A percentile compares a stretch with the other conserved stretches of the same genome.
Conservation (phyloP, 1,139 yeast genomes). For the Wickerhamiella infanticola region DNA sequence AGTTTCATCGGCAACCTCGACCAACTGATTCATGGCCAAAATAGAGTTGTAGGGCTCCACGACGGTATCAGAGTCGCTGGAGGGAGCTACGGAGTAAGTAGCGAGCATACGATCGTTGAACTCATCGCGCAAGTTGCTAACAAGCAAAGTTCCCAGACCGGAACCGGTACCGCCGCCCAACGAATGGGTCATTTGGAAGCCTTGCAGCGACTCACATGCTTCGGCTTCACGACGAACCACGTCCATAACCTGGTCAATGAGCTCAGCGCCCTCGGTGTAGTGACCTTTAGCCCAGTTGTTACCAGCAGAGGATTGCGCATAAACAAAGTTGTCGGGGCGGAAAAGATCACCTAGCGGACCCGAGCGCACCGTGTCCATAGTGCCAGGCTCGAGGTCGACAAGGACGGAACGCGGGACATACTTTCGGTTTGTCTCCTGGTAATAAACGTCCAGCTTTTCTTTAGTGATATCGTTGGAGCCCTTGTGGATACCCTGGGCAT, state of each 20-base stretch:
- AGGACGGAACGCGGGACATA: conserved; percentile 89
- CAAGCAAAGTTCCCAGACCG: conserved; percentile 81
- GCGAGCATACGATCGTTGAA: conserved; percentile 95
- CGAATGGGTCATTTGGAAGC: conserved; percentile 87
- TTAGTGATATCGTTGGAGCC: conserved; percentile 29
- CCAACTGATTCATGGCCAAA: conserved; percentile 79
- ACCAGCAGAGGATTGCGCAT: conserved; percentile 86
- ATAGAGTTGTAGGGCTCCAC: conserved; percentile 92
- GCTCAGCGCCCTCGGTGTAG: conserved; percentile 90
- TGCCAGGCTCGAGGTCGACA: conserved; percentile 88
- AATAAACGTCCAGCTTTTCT: conserved; percentile 36
- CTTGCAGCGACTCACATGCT: conserved; percentile 82
- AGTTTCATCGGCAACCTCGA: conserved; percentile 81
- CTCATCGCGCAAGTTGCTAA: conserved; percentile 71
- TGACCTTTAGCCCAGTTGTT: conserved; percentile 96
- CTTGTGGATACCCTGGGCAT: conserved; percentile 43
- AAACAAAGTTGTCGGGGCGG: conserved; percentile 81
- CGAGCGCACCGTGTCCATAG: conserved; percentile 68
- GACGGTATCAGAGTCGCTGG: conserved; percentile 80
- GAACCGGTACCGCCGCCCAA: conserved; percentile 97
- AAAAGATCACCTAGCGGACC: conserved; percentile 68
- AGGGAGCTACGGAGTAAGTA: conserved; percentile 82
- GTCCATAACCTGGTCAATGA: conserved; percentile 77
- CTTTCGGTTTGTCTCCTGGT: conserved; percentile 47
- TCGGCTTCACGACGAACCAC: conserved; percentile 88